Conservation (phyloP, 805 yeast species). For the Yarrowia deformans region DNA sequence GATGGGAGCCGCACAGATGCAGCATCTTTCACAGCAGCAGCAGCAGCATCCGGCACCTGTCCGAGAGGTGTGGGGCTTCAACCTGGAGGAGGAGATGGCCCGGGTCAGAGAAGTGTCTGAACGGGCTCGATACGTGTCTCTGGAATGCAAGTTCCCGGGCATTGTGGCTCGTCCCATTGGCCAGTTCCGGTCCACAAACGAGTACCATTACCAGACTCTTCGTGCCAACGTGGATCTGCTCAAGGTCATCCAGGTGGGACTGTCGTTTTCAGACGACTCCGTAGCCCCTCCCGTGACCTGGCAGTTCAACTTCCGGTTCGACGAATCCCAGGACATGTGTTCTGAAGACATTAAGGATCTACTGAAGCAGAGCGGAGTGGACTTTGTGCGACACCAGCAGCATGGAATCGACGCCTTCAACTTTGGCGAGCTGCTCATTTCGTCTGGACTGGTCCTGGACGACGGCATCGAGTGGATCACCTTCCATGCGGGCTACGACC, state of each 20-base stretch:
- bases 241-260: constrained; percentile 84
- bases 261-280: constrained; percentile 71
- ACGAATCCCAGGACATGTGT: constrained; percentile 77
- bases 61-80: constrained; percentile 53
- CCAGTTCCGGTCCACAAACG: constrained; percentile 83
- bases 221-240: constrained; percentile 89
- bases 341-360: constrained; percentile 84
- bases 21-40: constrained; percentile 33
- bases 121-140: constrained; percentile 53
- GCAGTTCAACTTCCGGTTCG: constrained; percentile 94
- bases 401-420: constrained; percentile 80
- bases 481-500: constrained; percentile 93
- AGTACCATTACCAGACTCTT: constrained; percentile 95
- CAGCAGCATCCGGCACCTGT: constrained; percentile 35
- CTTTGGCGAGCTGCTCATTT: constrained; percentile 84
- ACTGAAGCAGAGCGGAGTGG: constrained; percentile 80
- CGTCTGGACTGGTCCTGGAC: constrained; percentile 83
- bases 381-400: constrained; percentile 73
- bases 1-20: constrained; percentile 32
- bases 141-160: constrained; percentile 95
- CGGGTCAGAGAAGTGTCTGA: constrained; percentile 51
- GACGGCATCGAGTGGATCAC: constrained; percentile 82
- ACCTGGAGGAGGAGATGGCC: constrained; percentile 53
- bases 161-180: constrained; percentile 97
- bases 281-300: constrained; percentile 72